Evolutionary conservation across 164 flowering plant species (phyloP), one percentile per base, ranked within the genome.

Genomic region (Vitis labrusca): DNA sequence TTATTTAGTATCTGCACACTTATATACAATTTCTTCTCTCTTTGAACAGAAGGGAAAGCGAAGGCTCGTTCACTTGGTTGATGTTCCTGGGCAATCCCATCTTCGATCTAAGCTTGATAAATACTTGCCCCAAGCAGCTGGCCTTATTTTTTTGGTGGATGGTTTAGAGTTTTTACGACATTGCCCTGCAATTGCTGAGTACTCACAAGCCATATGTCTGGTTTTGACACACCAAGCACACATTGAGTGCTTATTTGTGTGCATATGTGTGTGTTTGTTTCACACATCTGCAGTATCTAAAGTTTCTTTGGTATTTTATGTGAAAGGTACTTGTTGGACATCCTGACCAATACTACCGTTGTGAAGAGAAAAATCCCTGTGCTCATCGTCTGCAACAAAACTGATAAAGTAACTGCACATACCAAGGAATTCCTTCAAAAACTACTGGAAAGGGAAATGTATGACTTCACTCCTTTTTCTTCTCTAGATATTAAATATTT

Each of bases 391-490:
- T 71, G 74, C 69, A 71, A 71, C 74, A 71, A 71, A 71, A 64
- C 44, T 50, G 69, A 71, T 29, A 71, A 58, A 23, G 74, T 71
- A 11, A 66, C 67, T 15, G 74, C 74, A 47, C 74, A 71, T 44
- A 64, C 68, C 66, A 71, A 71, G 57, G 74, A 64, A 29, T 71
- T 71, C 63, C 58, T 71, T 37, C 50, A 50, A 15, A 64, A 52
- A 64, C 63, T 64, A 17, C 61, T 71, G 27, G 74, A 71, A 59
- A 71, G 67, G 61, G 68, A 71, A 66, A 71, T 71, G 74, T 71
- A 71, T 23, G 69, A 51, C 29, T 15, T 37, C 44, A 11, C 9
- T 16, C 29, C 14, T 52, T 30, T 13, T 13, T 52, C 30, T 61
- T 50, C 50, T 49, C 32, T 37, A 37, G 44, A 37, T 37, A 37